Evolutionary conservation across 1,284 basidiomycete species (phyloP).

Genomic region (Veloporphyrellus conicus): DNA sequence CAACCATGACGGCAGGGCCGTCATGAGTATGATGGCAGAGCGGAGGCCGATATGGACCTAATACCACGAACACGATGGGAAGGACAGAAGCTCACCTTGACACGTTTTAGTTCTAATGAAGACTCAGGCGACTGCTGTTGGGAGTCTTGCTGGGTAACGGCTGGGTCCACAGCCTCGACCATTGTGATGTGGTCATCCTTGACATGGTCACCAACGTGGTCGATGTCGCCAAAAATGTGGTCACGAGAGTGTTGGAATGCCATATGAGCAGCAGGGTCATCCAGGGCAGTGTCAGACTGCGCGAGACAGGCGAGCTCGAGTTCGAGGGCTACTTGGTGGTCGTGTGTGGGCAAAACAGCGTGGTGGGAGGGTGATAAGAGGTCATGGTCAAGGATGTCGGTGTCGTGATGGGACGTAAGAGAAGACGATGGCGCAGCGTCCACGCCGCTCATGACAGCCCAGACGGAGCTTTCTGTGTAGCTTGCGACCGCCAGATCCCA

Average conservation of each 20-base stretch:
- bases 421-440: slow-evolving; percentile 27
- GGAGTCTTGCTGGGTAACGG: slow-evolving; percentile 34
- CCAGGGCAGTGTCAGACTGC: slow-evolving; percentile 28
- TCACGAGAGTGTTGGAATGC: slow-evolving; percentile 32
- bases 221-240: slow-evolving; percentile 35
- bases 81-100: slow-evolving; percentile 37
- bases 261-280: slow-evolving; percentile 26
- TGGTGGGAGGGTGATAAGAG: slow-evolving; percentile 34
- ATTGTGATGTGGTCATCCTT: slow-evolving; percentile 35
- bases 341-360: slow-evolving; percentile 26
- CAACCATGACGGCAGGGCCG: slow-evolving; percentile 16
- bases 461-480: slow-evolving; percentile 21
- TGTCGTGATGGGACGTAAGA: slow-evolving; percentile 28
- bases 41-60: slow-evolving; percentile 13
- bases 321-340: slow-evolving; percentile 27
- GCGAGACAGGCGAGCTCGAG: slow-evolving; percentile 32
- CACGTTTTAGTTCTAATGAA: slow-evolving; percentile 39
- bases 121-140: slow-evolving; percentile 36
- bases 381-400: slow-evolving; percentile 33
- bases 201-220: slow-evolving; percentile 33
- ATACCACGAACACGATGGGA: slow-evolving; percentile 16
- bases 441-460: slow-evolving; percentile 35
- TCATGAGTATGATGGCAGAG: slow-evolving; percentile 20
- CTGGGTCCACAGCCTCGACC: slow-evolving; percentile 36
- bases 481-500: slow-evolving; percentile 25